Conservation (phyloP, 2,329 filamentous ascomycete genomes). For the Colletotrichum higginsianum region DNA sequence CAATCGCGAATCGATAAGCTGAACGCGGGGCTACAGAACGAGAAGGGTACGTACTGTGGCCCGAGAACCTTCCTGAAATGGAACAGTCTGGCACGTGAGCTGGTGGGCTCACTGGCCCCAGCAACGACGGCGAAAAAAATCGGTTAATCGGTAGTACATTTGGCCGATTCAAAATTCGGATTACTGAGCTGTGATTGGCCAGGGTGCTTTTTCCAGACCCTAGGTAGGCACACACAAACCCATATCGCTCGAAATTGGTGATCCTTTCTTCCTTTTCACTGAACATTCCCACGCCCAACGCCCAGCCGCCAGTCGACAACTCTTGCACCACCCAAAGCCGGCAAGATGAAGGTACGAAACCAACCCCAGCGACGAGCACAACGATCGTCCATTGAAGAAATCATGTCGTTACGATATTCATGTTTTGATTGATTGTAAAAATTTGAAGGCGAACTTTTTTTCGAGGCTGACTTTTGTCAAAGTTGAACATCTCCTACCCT, state of each 20-base stretch:
- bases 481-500: slow-evolving; percentile 85
- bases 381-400: neutral
- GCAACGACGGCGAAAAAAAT: slow-evolving; percentile 1
- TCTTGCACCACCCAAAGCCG: slow-evolving; percentile 62
- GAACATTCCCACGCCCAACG: slow-evolving; percentile 53
- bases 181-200: slow-evolving; percentile 51
- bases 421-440: neutral
- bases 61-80: slow-evolving; percentile 4
- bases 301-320: slow-evolving; percentile 58
- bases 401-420: neutral
- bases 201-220: slow-evolving; percentile 50
- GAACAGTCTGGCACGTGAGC: slow-evolving; percentile 22
- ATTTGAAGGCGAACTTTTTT: slow-evolving; percentile 11
- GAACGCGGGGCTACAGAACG: neutral
- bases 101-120: slow-evolving; percentile 10
- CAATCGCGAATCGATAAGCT: neutral
- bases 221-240: slow-evolving; percentile 55
- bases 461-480: slow-evolving; percentile 51
- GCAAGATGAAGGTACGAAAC: slow-evolving; percentile 64
- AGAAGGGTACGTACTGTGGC: neutral
- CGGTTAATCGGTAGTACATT: slow-evolving; percentile 5
- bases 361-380: slow-evolving; percentile 4
- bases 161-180: slow-evolving; percentile 7
- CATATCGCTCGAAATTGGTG: slow-evolving; percentile 53
- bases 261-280: slow-evolving; percentile 45